phyloP scores from a whole-genome alignment of 1,284 basidiomycete genomes.

The Phellopilus nigrolimitatus region DNA sequence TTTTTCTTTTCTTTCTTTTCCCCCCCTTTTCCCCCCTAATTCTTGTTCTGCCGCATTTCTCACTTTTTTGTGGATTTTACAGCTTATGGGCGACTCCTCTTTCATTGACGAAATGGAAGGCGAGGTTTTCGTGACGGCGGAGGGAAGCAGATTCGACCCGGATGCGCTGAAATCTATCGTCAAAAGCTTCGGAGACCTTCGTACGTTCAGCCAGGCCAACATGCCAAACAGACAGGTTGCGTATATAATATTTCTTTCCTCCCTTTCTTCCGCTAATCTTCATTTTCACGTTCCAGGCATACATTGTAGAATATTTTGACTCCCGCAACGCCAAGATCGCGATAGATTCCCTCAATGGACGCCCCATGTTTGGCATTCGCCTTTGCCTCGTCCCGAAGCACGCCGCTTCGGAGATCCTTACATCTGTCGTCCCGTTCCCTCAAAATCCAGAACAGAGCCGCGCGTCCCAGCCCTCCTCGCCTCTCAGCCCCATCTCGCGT shows the following conservation, averaged over 20 bases:
- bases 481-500: constrained; percentile 1
- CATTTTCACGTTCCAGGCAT: constrained; percentile 32
- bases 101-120: constrained; percentile 39
- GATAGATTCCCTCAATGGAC: constrained; percentile 36
- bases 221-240: constrained; percentile 10
- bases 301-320: constrained; percentile 61
- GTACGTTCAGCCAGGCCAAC: constrained; percentile 18
- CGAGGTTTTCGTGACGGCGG: constrained; percentile 36
- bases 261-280: not conserved
- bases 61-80: constrained; percentile 4
- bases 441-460: constrained; percentile 2
- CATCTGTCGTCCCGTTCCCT: constrained; percentile 5
- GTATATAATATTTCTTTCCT: not conserved
- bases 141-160: constrained; percentile 16
- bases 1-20: not conserved
- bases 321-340: constrained; percentile 43
- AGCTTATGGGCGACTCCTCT: constrained; percentile 39
- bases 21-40: not conserved
- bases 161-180: constrained; percentile 22
- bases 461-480: constrained; percentile 11
- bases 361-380: constrained; percentile 30
- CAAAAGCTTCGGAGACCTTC: constrained; percentile 23
- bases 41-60: not conserved
- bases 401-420: constrained; percentile 22
- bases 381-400: constrained; percentile 27